These are phyloP conservation scores for Castanea crenata DNA, from an alignment of 306 rosid species.

Conservation along the genomic window DNA sequence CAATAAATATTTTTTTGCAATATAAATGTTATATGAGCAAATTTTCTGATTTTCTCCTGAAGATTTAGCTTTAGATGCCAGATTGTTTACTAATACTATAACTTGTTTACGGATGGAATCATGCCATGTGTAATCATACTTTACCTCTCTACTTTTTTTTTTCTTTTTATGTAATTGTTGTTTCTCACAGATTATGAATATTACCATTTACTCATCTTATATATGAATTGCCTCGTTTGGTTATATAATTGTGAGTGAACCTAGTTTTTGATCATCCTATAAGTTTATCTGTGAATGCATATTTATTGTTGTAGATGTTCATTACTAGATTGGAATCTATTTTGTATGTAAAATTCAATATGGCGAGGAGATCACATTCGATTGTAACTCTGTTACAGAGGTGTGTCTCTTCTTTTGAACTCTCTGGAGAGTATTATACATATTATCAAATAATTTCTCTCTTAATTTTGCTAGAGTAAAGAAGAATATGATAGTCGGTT, in stretches of 20 bases:
- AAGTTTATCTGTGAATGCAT: slow-evolving; percentile 35
- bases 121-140: not conserved
- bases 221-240: not conserved
- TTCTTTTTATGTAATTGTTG: no score
- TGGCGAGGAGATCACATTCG: slow-evolving; percentile 94
- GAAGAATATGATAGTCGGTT: slow-evolving; percentile 94
- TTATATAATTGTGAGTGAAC: not conserved
- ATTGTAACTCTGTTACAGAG: slow-evolving; percentile 97
- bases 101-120: not conserved
- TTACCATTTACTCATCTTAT: not conserved
- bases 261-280: not conserved
- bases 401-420: slow-evolving; percentile 42
- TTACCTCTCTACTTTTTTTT: not conserved
- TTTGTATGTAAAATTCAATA: slow-evolving; percentile 64
- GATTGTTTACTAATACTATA: not conserved
- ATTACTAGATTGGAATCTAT: slow-evolving; percentile 95
- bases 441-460: slow-evolving; percentile 22
- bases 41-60: not conserved
- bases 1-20: no score
- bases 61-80: not conserved
- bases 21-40: not conserved
- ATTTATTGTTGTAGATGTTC: slow-evolving; percentile 93
- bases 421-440: not conserved
- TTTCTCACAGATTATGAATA: not conserved
- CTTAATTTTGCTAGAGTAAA: slow-evolving; percentile 64